These are phyloP conservation scores for Taphrina populina DNA, from an alignment of 1,139 yeast species.

Conservation along the genomic window DNA sequence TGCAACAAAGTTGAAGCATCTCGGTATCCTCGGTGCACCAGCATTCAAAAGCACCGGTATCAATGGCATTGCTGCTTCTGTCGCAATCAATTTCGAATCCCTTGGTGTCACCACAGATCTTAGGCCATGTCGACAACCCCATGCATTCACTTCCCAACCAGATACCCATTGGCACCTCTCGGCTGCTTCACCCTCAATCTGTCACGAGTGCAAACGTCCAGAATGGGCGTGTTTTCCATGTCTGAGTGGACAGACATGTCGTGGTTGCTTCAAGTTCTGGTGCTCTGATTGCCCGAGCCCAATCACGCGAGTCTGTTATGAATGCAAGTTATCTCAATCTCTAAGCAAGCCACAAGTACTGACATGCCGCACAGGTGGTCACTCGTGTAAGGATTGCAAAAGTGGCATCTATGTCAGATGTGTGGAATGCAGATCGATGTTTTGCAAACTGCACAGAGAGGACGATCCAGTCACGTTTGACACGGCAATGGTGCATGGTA, in stretches of 20 bases:
- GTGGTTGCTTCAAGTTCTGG: slow-evolving; percentile 21
- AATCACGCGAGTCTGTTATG: slow-evolving; percentile 18
- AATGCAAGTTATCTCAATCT: not conserved
- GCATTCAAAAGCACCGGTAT: slow-evolving; percentile 9
- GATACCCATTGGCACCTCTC: slow-evolving; percentile 12
- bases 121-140: slow-evolving; percentile 12
- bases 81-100: not conserved
- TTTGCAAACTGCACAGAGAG: slow-evolving; percentile 11
- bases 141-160: slow-evolving; percentile 8
- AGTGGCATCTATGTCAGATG: slow-evolving; percentile 14
- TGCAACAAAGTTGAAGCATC: not conserved
- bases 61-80: slow-evolving; percentile 1
- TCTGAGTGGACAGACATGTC: slow-evolving; percentile 4
- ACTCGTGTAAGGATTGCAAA: slow-evolving; percentile 10
- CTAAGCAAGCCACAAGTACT: not conserved
- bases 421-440: slow-evolving; percentile 13
- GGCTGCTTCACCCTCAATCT: not conserved
- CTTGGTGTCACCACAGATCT: slow-evolving; percentile 10
- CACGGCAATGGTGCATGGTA: not conserved
- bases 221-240: slow-evolving; percentile 8
- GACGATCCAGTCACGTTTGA: not conserved
- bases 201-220: not conserved
- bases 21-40: slow-evolving; percentile 17
- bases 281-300: slow-evolving; percentile 10
- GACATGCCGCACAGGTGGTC: slow-evolving; percentile 10